These are phyloP conservation scores for Naematelia encephala DNA, from an alignment of 768 basidiomycete genomes.

Conservation along the genomic window DNA sequence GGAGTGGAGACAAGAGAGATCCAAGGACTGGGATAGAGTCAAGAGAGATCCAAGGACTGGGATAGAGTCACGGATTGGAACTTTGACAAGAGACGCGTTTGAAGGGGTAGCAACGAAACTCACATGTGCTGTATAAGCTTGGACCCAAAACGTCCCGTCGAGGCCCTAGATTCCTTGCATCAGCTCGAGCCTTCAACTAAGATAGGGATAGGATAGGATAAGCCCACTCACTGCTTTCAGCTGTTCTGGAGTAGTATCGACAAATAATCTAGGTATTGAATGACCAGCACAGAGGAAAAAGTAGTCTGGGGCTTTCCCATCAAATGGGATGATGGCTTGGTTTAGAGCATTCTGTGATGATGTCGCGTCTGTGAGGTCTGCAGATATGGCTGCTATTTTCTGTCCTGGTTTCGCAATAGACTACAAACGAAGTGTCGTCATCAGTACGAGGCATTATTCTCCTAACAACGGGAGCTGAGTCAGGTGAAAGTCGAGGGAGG, in stretches of 20 bases:
- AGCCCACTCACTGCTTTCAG: conserved; percentile 52
- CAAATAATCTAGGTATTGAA: conserved; percentile 63
- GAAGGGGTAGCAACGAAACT: conserved; percentile 36
- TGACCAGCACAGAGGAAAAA: conserved; percentile 76
- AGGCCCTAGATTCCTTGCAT: conserved; percentile 6
- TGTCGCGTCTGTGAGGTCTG: conserved; percentile 58
- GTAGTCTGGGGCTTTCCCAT: conserved; percentile 66
- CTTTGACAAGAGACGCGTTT: too few species aligned
- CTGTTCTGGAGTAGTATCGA: conserved; percentile 65
- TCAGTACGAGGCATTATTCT: neutral
- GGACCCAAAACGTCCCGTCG: conserved; percentile 46
- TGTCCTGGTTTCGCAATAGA: conserved; percentile 55
- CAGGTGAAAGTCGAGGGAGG: too few species aligned
- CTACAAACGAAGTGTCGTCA: conserved; percentile 15
- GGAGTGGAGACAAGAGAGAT: too few species aligned
- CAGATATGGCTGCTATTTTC: conserved; percentile 64
- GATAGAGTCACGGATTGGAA: too few species aligned
- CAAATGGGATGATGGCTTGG: conserved; percentile 59
- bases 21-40: too few species aligned
- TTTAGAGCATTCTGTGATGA: conserved; percentile 64
- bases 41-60: too few species aligned
- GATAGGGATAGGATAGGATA: neutral
- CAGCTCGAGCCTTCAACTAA: too few species aligned
- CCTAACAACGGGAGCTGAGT: neutral
- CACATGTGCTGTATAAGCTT: conserved; percentile 59